A percentile compares a stretch with the other conserved stretches of the same genome.
These are phyloP conservation scores for Hylodesmum podocarpum DNA, from an alignment of 306 rosid genomes.

Conservation along the genomic window DNA sequence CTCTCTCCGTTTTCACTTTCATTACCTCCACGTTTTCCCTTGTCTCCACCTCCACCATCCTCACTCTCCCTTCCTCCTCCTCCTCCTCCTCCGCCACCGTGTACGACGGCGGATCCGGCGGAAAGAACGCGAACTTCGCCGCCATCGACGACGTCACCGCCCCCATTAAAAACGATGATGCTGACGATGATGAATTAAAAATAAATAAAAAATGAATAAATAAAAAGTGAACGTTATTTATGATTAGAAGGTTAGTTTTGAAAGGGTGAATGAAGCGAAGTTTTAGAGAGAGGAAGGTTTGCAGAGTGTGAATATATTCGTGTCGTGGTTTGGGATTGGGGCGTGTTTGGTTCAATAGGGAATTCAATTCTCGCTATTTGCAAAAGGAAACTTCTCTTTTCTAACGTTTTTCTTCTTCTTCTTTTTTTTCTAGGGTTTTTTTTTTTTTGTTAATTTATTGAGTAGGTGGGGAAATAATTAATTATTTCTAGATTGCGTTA, in stretches of 20 bases:
- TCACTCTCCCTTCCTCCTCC: not conserved
- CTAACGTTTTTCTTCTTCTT: not conserved
- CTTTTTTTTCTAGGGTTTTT: not conserved
- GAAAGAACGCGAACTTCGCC: constrained; percentile 21
- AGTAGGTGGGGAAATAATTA: no score
- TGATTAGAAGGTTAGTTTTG: not conserved
- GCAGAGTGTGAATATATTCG: not conserved
- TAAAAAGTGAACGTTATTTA: not conserved
- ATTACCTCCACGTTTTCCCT: constrained; percentile 17
- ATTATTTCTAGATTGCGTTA: no score
- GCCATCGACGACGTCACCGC: constrained; percentile 28
- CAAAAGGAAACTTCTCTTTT: not conserved
- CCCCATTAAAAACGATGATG: not conserved
- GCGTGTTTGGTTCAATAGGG: not conserved
- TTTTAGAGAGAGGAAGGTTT: not conserved
- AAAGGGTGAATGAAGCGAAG: not conserved
- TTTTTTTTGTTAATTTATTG: no score
- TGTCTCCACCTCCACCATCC: constrained; percentile 12
- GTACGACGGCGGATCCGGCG: constrained; percentile 27
- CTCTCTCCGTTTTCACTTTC: constrained; percentile 18
- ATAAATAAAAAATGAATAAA: not conserved
- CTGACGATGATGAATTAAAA: not conserved
- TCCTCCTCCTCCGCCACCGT: not conserved
- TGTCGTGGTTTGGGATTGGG: not conserved
- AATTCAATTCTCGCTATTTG: no score